Base-by-base conservation (phyloP, 805 yeast species). In the Metschnikowia picachoensis region DNA sequence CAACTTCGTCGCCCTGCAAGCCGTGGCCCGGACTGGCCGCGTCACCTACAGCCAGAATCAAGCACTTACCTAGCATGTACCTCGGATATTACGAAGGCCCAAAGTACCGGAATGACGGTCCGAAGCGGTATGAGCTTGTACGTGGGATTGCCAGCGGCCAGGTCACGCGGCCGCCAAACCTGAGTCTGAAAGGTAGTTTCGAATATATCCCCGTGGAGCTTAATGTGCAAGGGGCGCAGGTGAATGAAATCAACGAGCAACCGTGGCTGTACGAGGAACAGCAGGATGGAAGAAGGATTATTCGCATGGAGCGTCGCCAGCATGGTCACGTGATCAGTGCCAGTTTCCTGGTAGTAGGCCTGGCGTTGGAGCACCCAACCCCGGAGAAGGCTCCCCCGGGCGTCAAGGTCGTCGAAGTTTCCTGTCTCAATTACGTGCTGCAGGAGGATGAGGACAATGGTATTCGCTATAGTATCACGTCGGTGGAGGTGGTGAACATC, bases 401-500 rank as follows among this genome's bases (percentile, higher is more conserved):
- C 30, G 76, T 68, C 42, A 79, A 75, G 43, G 75, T 76, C 25
- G 74, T 79, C 27, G 87, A 82, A 55, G 82, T 82, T 12, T 76
- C 83, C 30, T 82, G 86, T 55, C 64, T 82, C 37, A 77, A 77
- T 54, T 77, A 83, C 50, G 30, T 60, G 54, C 14, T 49, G 59
- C 25, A 44, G 54, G 66, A 62, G 33, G 67, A 62, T 43, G 65
- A 37, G 39, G 27, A 45, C 20, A 34, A 32, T 29, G 63, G 63
- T 4, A 65, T 67, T 38, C 43, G 52, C 9, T 71, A 65, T 58
- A 82, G 80, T 64, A 78, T 82, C 46, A 82, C 87, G 1, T 76
- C 82, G 46, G 86, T 82, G 31, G 87, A 82, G 57, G 85, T 82
- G 16, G 76, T 82, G 51, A 81, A 77, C 60, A 77, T 82, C 52